phyloP scores from a whole-genome alignment of 192 early-diverging fungal genomes.

The Rhizoclosmatium globosum region DNA sequence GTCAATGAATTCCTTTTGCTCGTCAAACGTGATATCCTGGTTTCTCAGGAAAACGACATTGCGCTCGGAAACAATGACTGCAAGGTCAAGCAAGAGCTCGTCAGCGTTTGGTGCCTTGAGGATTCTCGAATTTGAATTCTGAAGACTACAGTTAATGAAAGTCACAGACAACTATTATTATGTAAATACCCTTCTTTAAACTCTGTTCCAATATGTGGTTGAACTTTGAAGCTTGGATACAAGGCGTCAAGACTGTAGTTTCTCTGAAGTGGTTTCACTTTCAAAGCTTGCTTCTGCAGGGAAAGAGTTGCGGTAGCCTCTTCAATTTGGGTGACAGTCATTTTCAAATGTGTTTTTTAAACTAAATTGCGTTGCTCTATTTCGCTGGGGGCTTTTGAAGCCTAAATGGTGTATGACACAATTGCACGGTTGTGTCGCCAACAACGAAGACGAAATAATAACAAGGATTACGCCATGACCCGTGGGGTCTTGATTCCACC shows the following conservation, averaged over 20 bases:
- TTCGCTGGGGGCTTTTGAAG: no score
- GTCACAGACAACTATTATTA: background rate
- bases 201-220: slow-evolving; percentile 72
- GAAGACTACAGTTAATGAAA: background rate
- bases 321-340: no score
- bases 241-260: slow-evolving; percentile 49
- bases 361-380: no score
- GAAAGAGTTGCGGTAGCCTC: no score
- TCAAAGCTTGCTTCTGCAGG: no score
- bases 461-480: no score
- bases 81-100: slow-evolving; percentile 69
- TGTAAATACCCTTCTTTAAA: slow-evolving; percentile 50
- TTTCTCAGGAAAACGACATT: slow-evolving; percentile 76
- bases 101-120: slow-evolving; percentile 57
- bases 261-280: slow-evolving; percentile 17
- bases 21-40: slow-evolving; percentile 56
- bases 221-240: slow-evolving; percentile 60
- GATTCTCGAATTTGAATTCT: slow-evolving; percentile 32
- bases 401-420: no score
- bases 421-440: no score
- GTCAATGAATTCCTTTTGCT: slow-evolving; percentile 41
- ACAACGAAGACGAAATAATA: no score
- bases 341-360: no score
- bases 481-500: no score
- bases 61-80: slow-evolving; percentile 68